phyloP scores from a whole-genome alignment of 2,329 filamentous ascomycete genomes.

The Aspergillus sp. region DNA sequence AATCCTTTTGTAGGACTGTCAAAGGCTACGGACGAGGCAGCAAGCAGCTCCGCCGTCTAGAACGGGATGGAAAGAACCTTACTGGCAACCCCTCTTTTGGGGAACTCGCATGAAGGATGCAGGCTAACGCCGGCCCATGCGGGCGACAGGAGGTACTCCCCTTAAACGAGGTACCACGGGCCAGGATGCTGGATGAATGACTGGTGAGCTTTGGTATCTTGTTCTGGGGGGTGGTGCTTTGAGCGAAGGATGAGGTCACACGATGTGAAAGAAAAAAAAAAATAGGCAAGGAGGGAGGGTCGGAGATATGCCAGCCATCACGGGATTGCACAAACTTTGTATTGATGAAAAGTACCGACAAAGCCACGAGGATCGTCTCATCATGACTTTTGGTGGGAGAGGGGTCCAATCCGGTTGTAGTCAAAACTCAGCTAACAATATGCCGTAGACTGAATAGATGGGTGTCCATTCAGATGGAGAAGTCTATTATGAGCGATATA shows the following conservation, averaged over 20 bases:
- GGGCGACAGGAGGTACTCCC: background rate
- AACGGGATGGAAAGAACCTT: constrained; percentile 5
- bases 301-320: background rate
- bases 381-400: background rate
- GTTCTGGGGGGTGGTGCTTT: background rate
- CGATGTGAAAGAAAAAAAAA: background rate
- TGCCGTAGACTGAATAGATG: background rate
- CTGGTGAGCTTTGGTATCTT: background rate
- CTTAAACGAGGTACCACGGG: constrained; percentile 1
- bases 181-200: background rate
- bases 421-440: background rate
- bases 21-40: background rate
- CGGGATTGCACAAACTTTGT: background rate
- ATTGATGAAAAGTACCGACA: background rate
- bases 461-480: background rate
- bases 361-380: background rate
- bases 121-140: constrained; percentile 9
- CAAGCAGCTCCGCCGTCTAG: background rate
- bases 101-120: constrained; percentile 12
- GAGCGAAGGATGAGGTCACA: background rate
- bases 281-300: background rate
- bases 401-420: background rate
- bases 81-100: constrained; percentile 5
- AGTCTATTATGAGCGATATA: background rate
- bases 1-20: background rate